Percentiles rank a stretch among this genome's conserved stretches.
These are phyloP conservation scores for Gypsophila paniculata DNA, from an alignment of 179 eudicot genomes.

Conservation along the genomic window DNA sequence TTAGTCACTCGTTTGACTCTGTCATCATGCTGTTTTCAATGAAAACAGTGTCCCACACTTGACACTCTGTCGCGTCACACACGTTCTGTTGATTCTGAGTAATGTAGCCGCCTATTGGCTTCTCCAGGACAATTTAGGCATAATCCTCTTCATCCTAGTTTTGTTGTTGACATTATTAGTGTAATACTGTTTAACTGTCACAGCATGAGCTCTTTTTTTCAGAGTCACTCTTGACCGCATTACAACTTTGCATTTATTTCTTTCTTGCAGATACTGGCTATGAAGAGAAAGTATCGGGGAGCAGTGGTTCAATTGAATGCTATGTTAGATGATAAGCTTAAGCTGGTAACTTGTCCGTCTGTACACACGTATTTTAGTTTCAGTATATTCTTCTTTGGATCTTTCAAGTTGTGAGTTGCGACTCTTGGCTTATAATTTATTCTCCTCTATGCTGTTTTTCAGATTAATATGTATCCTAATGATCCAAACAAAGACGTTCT, in stretches of 20 bases:
- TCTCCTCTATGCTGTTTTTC: slow-evolving; percentile 8
- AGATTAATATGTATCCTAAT: slow-evolving; percentile 17
- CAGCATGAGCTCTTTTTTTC: not conserved
- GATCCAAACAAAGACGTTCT: not conserved
- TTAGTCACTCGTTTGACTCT: not conserved
- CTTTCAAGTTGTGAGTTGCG: not conserved
- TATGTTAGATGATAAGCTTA: not conserved
- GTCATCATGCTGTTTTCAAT: not conserved
- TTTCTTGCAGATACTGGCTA: slow-evolving; percentile 21
- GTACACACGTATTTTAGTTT: not conserved
- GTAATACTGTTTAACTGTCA: too few relatives aligned
- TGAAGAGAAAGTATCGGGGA: slow-evolving; percentile 18
- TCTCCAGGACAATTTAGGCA: not conserved
- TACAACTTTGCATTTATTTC: not conserved
- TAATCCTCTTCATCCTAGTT: not conserved
- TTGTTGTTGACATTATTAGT: too few relatives aligned
- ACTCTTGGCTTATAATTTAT: not conserved
- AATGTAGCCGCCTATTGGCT: not conserved
- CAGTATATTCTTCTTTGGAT: not conserved
- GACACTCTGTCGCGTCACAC: not conserved
- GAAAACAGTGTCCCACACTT: not conserved
- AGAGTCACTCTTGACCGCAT: not conserved
- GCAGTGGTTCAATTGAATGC: not conserved
- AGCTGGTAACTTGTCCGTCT: slow-evolving; percentile 19
- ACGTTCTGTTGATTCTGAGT: not conserved